These are phyloP conservation scores for Fraxinus sp. DNA, from an alignment of 305 asterid species.

Conservation along the genomic window DNA sequence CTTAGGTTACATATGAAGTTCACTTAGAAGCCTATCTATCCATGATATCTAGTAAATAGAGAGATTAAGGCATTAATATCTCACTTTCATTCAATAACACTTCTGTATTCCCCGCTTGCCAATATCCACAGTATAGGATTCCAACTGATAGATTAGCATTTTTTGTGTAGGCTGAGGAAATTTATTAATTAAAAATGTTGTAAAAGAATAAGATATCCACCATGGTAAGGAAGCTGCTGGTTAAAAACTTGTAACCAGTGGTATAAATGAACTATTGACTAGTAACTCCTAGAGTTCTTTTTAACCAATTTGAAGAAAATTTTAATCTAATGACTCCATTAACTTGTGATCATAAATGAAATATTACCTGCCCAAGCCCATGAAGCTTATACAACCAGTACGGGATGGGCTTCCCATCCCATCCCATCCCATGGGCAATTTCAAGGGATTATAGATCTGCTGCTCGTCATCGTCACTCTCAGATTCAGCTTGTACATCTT, in stretches of 20 bases:
- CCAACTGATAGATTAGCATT: not conserved
- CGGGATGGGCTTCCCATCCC: constrained; percentile 99
- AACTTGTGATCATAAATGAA: constrained; percentile 16
- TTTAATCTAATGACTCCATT: not conserved
- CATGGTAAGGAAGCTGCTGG: not conserved
- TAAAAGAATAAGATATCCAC: not conserved
- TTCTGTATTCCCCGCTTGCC: not conserved
- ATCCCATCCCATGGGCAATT: constrained; percentile 97
- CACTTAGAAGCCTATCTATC: not conserved
- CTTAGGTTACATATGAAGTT: not conserved
- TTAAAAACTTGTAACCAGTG: not conserved
- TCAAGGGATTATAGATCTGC: constrained; percentile 96
- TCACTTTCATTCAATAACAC: not conserved
- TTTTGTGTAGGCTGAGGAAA: not conserved
- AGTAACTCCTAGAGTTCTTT: not conserved
- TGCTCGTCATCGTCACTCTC: constrained; percentile 98
- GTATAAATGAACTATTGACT: not conserved
- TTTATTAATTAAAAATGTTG: not conserved
- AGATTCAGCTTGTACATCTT: constrained; percentile 79
- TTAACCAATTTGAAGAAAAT: not conserved
- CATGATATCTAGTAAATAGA: not conserved
- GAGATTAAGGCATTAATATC: not conserved
- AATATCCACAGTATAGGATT: not conserved
- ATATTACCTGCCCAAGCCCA: constrained; percentile 95
- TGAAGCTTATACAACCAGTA: constrained; percentile 99